These are phyloP conservation scores for Xylariaceae sp. DNA, from an alignment of 2,329 filamentous ascomycete species.

Conservation along the genomic window DNA sequence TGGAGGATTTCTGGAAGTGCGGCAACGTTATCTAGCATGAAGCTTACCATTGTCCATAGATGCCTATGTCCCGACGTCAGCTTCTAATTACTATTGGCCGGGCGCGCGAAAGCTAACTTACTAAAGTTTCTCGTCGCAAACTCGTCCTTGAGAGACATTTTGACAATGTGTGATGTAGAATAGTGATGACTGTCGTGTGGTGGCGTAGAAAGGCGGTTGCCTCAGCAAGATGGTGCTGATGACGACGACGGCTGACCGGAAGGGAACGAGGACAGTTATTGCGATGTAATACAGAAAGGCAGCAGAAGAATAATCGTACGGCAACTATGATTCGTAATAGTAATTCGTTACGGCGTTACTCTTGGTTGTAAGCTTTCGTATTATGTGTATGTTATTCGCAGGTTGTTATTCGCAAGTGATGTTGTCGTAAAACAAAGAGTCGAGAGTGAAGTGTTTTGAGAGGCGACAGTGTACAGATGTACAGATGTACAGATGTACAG, in stretches of 20 bases:
- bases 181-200: constrained; percentile 2
- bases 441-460: neutral
- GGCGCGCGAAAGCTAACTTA: constrained; percentile 45
- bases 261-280: constrained; percentile 14
- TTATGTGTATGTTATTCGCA: constrained; percentile 11
- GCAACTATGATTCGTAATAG: constrained; percentile 7
- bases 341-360: constrained; percentile 3
- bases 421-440: neutral
- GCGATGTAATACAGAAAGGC: constrained; percentile 13
- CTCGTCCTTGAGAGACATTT: constrained; percentile 72
- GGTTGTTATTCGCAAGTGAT: constrained; percentile 6
- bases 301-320: constrained; percentile 1
- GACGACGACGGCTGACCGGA: constrained; percentile 10
- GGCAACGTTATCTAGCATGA: constrained; percentile 3
- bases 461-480: neutral
- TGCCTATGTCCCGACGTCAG: constrained; percentile 58
- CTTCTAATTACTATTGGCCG: constrained; percentile 13
- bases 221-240: constrained; percentile 12
- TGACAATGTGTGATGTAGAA: constrained; percentile 39
- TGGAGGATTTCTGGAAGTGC: constrained; percentile 1
- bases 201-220: constrained; percentile 1
- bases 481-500: constrained; percentile 28
- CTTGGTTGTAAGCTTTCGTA: constrained; percentile 6
- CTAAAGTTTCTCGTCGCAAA: constrained; percentile 76
- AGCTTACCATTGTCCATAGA: constrained; percentile 75